Conservation (phyloP, 2,329 filamentous ascomycete species). For the Coniochaeta sp. region DNA sequence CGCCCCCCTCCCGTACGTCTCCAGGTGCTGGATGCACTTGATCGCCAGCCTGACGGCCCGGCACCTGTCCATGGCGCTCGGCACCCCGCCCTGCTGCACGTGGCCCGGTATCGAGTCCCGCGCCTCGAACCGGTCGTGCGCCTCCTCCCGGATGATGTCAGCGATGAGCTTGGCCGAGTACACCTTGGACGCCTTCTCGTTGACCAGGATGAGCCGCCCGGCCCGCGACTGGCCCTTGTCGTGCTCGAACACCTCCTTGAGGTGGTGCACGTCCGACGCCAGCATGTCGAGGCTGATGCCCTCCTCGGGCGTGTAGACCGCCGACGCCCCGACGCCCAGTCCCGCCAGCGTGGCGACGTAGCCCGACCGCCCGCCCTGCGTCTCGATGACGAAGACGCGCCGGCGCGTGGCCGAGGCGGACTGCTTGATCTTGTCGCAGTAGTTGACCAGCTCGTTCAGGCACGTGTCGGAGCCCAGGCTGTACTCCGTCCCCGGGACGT, state of each 20-base stretch:
- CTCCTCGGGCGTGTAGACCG: slow-evolving; percentile 95
- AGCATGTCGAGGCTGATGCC: slow-evolving; percentile 93
- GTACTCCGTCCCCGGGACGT: slow-evolving; percentile 96
- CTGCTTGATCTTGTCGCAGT: slow-evolving; percentile 96
- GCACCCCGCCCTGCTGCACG: slow-evolving; percentile 88
- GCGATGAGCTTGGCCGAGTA: slow-evolving; percentile 92
- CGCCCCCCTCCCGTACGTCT: slow-evolving; percentile 54
- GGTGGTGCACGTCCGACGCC: slow-evolving; percentile 77
- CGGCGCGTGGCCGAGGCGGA: slow-evolving; percentile 89
- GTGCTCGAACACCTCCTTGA: slow-evolving; percentile 75
- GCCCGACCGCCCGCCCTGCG: slow-evolving; percentile 88
- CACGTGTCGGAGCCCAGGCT: slow-evolving; percentile 95
- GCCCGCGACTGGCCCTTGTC: slow-evolving; percentile 86
- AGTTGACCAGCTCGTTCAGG: slow-evolving; percentile 86
- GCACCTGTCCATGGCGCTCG: slow-evolving; percentile 92
- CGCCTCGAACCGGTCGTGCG: slow-evolving; percentile 84
- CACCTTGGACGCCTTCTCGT: slow-evolving; percentile 85
- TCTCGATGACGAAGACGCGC: slow-evolving; percentile 95
- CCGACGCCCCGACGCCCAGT: slow-evolving; percentile 82
- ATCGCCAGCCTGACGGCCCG: slow-evolving; percentile 87
- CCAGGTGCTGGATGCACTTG: slow-evolving; percentile 88
- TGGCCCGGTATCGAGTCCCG: slow-evolving; percentile 88
- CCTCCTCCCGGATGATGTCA: slow-evolving; percentile 91
- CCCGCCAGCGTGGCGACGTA: slow-evolving; percentile 90
- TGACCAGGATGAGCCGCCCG: slow-evolving; percentile 91